phyloP scores from a whole-genome alignment of 805 yeast genomes.

The Debaryomyces maramus region DNA sequence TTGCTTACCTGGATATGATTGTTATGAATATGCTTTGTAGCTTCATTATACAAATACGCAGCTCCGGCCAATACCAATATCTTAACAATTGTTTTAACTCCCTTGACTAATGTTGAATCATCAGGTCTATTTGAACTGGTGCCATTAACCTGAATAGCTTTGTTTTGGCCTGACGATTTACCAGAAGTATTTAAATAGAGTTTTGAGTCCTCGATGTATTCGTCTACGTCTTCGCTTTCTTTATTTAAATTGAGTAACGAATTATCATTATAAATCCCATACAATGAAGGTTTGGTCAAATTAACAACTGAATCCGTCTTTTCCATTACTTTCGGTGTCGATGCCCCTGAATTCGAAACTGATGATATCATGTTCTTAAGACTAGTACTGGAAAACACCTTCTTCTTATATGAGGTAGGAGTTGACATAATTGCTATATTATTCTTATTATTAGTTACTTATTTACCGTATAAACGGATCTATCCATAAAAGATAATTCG shows the following conservation, averaged over 20 bases:
- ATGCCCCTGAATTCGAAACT: slow-evolving; percentile 16
- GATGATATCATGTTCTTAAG: slow-evolving; percentile 12
- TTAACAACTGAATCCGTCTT: slow-evolving; percentile 45
- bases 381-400: slow-evolving; percentile 19
- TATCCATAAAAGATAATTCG: not conserved
- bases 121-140: not conserved
- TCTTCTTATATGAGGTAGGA: slow-evolving; percentile 14
- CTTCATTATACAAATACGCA: slow-evolving; percentile 55
- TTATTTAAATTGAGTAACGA: slow-evolving; percentile 36
- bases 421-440: not conserved
- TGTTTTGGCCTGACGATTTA: not conserved
- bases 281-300: slow-evolving; percentile 52
- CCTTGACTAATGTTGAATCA: not conserved
- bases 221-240: slow-evolving; percentile 19
- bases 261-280: slow-evolving; percentile 50
- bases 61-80: slow-evolving; percentile 34
- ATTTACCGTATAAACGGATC: not conserved
- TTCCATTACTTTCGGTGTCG: slow-evolving; percentile 25
- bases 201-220: not conserved
- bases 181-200: not conserved
- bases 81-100: slow-evolving; percentile 12
- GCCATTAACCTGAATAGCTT: not conserved
- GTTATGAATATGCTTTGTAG: slow-evolving; percentile 52
- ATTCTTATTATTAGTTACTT: not conserved
- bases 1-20: slow-evolving; percentile 46